These are phyloP conservation scores for Sequoiadendron giganteum DNA, from an alignment of 75 land plant genomes.

Conservation along the genomic window DNA sequence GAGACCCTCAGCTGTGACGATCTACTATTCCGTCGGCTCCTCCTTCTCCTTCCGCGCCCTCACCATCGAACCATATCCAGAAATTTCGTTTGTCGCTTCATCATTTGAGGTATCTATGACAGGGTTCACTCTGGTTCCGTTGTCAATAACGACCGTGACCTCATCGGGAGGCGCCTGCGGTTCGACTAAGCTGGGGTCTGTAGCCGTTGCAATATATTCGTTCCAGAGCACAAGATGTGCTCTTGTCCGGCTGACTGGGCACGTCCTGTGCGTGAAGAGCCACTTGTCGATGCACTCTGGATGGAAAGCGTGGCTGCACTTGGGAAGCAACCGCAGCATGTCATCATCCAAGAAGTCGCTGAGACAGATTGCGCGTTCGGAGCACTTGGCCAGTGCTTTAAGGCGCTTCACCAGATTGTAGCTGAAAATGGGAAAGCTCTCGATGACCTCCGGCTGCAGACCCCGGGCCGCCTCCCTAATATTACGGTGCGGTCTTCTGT, in stretches of 20 bases:
- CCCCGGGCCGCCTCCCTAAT: background rate
- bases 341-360: too few species aligned
- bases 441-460: background rate
- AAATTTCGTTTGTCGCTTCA: too few species aligned
- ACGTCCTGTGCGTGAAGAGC: too few species aligned
- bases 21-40: too few species aligned
- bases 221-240: background rate
- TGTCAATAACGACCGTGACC: background rate
- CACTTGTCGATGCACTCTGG: too few species aligned
- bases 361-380: background rate
- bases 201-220: background rate
- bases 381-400: background rate
- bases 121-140: too few species aligned
- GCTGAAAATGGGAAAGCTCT: slow-evolving; percentile 2
- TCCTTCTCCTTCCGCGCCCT: background rate
- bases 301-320: too few species aligned
- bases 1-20: background rate
- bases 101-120: too few species aligned
- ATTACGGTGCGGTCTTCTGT: too few species aligned
- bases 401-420: background rate
- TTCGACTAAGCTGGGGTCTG: background rate
- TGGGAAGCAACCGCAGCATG: too few species aligned
- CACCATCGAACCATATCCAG: too few species aligned
- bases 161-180: background rate
- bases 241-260: too few species aligned